These are phyloP conservation scores for Alisma plantagoaquatica DNA, from an alignment of 106 monocot species.

Conservation along the genomic window DNA sequence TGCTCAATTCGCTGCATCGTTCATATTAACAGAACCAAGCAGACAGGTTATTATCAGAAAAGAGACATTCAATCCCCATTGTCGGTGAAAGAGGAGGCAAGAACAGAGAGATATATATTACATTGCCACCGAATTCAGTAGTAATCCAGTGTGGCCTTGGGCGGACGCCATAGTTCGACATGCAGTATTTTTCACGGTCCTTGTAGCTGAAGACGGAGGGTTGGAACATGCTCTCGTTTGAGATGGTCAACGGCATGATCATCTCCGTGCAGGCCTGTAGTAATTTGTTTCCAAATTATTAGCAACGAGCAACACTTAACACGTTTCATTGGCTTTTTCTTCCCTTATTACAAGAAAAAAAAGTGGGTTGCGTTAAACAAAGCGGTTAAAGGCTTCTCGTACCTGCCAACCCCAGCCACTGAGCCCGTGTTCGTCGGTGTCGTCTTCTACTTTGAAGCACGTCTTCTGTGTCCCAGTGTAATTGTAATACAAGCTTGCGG, in stretches of 20 bases:
- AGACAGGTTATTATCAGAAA: neutral
- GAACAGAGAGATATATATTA: no score
- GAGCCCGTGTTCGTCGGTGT: conserved; percentile 62
- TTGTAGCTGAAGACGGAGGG: conserved; percentile 36
- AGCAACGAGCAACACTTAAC: no score
- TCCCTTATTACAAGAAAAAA: no score
- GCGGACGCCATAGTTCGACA: conserved; percentile 33
- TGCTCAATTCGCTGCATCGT: conserved; percentile 47
- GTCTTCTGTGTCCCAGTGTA: conserved; percentile 31
- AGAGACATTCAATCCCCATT: neutral
- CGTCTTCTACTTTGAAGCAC: conserved; percentile 57
- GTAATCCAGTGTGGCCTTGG: conserved; percentile 88
- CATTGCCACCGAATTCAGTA: conserved; percentile 72
- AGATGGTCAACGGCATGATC: conserved; percentile 78
- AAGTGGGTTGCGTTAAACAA: no score
- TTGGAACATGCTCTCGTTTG: conserved; percentile 73
- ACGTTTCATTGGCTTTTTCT: no score
- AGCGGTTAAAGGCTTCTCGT: no score
- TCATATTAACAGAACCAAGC: no score
- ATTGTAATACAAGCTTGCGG: conserved; percentile 79
- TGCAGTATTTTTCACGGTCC: conserved; percentile 29
- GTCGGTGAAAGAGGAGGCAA: neutral
- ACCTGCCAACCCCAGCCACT: conserved; percentile 85
- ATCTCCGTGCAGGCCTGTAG: conserved; percentile 84
- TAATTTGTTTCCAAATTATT: no score